Evolutionary conservation across 257 asterid species (phyloP).

Genomic region (Datura wrightii): DNA sequence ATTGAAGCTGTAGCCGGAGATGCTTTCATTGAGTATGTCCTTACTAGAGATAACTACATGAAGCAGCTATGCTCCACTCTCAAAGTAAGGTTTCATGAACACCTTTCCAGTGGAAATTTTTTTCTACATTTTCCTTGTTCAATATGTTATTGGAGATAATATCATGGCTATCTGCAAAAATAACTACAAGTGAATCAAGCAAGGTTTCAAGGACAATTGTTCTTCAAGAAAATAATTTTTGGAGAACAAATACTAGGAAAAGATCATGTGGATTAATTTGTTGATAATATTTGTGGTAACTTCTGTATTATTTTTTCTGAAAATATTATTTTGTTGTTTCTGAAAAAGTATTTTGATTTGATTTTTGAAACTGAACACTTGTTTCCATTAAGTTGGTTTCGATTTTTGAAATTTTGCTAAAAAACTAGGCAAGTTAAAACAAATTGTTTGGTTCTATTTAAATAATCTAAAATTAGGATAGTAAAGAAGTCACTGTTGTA

Average conservation of each 20-base stretch:
- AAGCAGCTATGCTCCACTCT: constrained; percentile 91
- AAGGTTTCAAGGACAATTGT: background rate
- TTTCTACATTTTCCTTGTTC: constrained; percentile 5
- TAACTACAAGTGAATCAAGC: constrained; percentile 15
- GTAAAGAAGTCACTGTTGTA: background rate
- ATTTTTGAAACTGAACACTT: constrained; percentile 17
- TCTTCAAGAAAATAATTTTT: background rate
- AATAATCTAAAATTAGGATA: background rate
- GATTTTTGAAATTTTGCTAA: background rate
- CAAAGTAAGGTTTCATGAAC: constrained; percentile 59
- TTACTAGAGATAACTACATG: constrained; percentile 84
- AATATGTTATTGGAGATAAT: background rate
- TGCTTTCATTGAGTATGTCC: constrained; percentile 83
- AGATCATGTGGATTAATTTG: background rate
- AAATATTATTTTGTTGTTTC: background rate
- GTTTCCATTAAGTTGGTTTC: background rate
- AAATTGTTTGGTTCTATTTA: background rate
- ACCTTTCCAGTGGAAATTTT: background rate
- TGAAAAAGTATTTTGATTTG: background rate
- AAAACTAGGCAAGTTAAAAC: background rate
- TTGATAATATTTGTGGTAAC: background rate
- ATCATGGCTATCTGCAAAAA: background rate
- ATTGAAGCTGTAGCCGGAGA: constrained; percentile 98
- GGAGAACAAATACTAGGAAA: background rate
- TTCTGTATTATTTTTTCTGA: background rate